Conservation (phyloP, 371 early-diverging fungal species). For the Parasitella parasitica region DNA sequence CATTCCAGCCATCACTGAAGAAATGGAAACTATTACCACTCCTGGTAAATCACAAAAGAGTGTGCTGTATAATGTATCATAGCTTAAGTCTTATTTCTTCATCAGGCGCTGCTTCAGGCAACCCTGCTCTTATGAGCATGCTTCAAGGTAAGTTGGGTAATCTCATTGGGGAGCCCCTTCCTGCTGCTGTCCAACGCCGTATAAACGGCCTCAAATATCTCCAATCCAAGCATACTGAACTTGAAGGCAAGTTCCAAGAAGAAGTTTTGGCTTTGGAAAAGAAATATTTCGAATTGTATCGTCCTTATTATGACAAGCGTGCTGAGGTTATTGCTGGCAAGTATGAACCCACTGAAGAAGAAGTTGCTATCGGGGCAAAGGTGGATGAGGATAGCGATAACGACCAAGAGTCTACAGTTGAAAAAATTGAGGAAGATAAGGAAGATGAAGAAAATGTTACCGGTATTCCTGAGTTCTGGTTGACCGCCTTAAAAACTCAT, state of each 20-base stretch:
- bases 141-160: constrained; percentile 63
- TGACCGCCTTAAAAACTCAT: constrained; percentile 87
- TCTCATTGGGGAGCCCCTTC: constrained; percentile 65
- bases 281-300: constrained; percentile 85
- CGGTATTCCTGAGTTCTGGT: constrained; percentile 93
- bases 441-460: constrained; percentile 43
- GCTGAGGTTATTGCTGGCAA: constrained; percentile 73
- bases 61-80: neutral
- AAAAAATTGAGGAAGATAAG: constrained; percentile 33
- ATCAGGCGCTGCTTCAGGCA: constrained; percentile 27
- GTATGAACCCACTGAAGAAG: constrained; percentile 86
- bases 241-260: constrained; percentile 86
- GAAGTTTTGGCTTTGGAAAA: constrained; percentile 93
- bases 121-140: constrained; percentile 49
- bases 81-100: neutral
- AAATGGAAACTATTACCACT: constrained; percentile 47
- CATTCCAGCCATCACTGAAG: constrained; percentile 45
- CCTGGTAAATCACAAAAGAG: constrained; percentile 19
- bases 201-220: constrained; percentile 82
- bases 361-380: constrained; percentile 67
- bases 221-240: constrained; percentile 78
- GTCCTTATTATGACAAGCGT: constrained; percentile 89
- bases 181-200: constrained; percentile 74
- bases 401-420: constrained; percentile 42
- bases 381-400: constrained; percentile 50